phyloP scores from a whole-genome alignment of 768 basidiomycete genomes.

The Exidia glandulosa region DNA sequence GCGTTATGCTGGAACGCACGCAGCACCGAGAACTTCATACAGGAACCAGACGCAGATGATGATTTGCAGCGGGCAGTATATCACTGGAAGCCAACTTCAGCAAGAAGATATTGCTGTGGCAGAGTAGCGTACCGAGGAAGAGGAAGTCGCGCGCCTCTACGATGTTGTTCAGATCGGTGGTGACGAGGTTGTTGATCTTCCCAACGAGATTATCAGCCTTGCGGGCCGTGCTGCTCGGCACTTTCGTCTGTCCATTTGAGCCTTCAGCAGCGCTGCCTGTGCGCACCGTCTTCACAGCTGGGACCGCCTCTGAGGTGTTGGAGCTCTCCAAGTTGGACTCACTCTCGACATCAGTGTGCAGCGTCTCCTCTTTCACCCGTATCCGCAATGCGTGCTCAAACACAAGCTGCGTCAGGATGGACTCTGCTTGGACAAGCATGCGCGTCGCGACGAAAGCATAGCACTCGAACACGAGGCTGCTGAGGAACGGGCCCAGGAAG shows the following conservation, averaged over 20 bases:
- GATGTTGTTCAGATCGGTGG: conserved; percentile 44
- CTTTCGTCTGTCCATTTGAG: conserved; percentile 7
- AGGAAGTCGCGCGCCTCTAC: conserved; percentile 27
- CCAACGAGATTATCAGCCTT: conserved; percentile 56
- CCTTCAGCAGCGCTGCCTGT: not conserved
- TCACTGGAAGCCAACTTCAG: no score
- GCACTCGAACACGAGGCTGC: conserved; percentile 26
- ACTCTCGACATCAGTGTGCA: conserved; percentile 11
- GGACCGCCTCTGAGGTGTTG: conserved; percentile 3
- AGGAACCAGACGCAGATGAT: conserved; percentile 25
- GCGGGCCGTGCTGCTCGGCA: no score
- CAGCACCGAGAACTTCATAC: conserved; percentile 14
- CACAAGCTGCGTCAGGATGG: conserved; percentile 40
- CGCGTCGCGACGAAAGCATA: conserved; percentile 35
- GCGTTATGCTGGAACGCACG: no score
- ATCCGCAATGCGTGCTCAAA: conserved; percentile 53
- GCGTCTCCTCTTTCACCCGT: conserved; percentile 40
- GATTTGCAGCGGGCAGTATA: conserved; percentile 18
- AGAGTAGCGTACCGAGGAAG: no score
- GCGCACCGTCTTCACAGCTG: not conserved
- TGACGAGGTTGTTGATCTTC: conserved; percentile 66
- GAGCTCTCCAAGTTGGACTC: conserved; percentile 9
- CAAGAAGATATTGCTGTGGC: no score
- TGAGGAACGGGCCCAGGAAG: conserved; percentile 23
- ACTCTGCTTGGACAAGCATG: conserved; percentile 37